Percentiles rank a stretch among this genome's conserved stretches.
Evolutionary conservation across 768 basidiomycete genomes (phyloP).

Genomic region (Pleurotus tuber-regium): DNA sequence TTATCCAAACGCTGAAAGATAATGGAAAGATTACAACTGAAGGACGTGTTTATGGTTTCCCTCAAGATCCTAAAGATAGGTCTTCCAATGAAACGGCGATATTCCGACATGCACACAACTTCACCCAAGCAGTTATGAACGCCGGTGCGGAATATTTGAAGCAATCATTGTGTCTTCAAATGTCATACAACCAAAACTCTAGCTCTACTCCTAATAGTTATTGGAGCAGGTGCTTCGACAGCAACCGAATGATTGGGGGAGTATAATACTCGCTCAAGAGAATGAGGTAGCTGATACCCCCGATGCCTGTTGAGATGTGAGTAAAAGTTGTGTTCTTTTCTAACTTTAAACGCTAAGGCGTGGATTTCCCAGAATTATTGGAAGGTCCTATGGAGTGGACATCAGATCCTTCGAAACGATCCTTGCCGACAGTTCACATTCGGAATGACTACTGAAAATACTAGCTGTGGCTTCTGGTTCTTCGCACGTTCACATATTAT

Average conservation of each 20-base stretch:
- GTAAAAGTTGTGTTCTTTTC: not conserved
- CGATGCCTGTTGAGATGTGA: not conserved
- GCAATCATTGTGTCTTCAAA: not conserved
- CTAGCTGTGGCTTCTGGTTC: slow-evolving; percentile 25
- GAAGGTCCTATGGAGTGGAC: slow-evolving; percentile 25
- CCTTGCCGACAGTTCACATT: slow-evolving; percentile 21
- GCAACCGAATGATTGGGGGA: not conserved
- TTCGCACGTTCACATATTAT: slow-evolving; percentile 18
- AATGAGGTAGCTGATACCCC: not conserved
- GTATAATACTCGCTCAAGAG: not conserved
- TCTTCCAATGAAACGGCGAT: too few species aligned
- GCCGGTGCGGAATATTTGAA: not conserved
- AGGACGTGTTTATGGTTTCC: too few species aligned
- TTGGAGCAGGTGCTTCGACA: not conserved
- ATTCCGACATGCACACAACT: not conserved
- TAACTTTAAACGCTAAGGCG: not conserved
- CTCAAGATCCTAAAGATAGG: too few species aligned
- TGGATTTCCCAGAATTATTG: slow-evolving; percentile 10
- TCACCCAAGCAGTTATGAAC: not conserved
- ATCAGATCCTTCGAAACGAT: slow-evolving; percentile 26
- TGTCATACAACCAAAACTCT: not conserved
- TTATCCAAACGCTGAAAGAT: too few species aligned
- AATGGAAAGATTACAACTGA: too few species aligned
- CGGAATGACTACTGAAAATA: slow-evolving; percentile 26
- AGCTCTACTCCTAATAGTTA: not conserved